Evolutionary conservation across 371 early-diverging fungal genomes (phyloP).

Genomic region (Smittium mucronatum): DNA sequence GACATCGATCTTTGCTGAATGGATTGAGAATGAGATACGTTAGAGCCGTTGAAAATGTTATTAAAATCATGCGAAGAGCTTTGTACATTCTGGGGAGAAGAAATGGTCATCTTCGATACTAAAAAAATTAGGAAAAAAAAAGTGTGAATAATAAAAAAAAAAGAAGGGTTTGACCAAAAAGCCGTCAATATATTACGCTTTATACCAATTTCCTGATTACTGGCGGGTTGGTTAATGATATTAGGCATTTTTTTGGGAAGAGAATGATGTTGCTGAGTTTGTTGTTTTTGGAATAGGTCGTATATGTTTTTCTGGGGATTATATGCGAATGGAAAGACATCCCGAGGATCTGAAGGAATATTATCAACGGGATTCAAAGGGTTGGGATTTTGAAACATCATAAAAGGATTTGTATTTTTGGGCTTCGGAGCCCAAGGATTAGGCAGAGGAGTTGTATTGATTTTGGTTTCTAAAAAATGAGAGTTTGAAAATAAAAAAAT

Average conservation of each 20-base stretch:
- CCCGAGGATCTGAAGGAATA: not conserved
- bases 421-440: conserved; percentile 58
- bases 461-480: conserved; percentile 17
- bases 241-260: not conserved
- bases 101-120: not conserved
- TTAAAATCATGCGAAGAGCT: conserved; percentile 17
- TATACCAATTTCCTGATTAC: not conserved
- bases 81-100: not conserved
- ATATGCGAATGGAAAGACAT: not conserved
- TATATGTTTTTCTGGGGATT: not conserved
- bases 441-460: conserved; percentile 68
- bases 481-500: not conserved
- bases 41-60: conserved; percentile 42
- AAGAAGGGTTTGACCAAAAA: not conserved
- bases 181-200: not conserved
- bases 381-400: not conserved
- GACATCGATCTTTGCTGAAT: not conserved
- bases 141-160: not conserved
- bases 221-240: not conserved
- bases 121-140: not conserved
- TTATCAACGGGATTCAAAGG: not conserved
- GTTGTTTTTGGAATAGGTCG: not conserved
- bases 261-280: not conserved
- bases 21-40: not conserved
- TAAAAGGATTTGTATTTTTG: not conserved